A percentile compares a stretch with the other conserved stretches of the same genome.
phyloP scores from a whole-genome alignment of 2,329 filamentous ascomycete genomes.

The Cercospora sojina region DNA sequence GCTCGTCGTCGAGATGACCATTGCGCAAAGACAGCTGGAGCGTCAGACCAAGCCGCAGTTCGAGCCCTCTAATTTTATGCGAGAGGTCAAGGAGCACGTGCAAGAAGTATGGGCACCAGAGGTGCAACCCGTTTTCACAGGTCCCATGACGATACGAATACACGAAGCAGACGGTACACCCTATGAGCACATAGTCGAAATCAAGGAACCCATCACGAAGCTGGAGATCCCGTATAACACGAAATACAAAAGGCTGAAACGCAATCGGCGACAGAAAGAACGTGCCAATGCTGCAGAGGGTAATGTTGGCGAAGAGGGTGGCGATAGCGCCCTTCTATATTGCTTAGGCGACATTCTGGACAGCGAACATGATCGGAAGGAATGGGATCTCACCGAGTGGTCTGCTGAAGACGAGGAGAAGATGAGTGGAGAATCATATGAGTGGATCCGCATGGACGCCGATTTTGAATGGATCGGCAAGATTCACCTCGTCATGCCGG shows the following conservation, averaged over 20 bases:
- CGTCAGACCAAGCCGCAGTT: conserved; percentile 59
- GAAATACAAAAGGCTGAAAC: conserved; percentile 95
- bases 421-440: conserved; percentile 95
- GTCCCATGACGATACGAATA: conserved; percentile 95
- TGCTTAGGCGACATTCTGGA: conserved; percentile 90
- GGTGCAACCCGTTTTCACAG: conserved; percentile 70
- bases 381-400: conserved; percentile 89
- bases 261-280: conserved; percentile 79
- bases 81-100: conserved; percentile 79
- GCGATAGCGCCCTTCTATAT: conserved; percentile 81
- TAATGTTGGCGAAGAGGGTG: conserved; percentile 53
- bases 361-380: conserved; percentile 72
- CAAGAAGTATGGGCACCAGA: conserved; percentile 65
- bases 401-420: conserved; percentile 79
- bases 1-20: conserved; percentile 86
- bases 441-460: conserved; percentile 97
- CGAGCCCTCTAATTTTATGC: conserved; percentile 73
- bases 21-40: conserved; percentile 70
- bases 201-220: conserved; percentile 79
- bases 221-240: conserved; percentile 98
- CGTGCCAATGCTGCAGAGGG: conserved; percentile 62
- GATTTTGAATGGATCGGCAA: conserved; percentile 98
- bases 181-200: conserved; percentile 96
- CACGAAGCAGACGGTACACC: conserved; percentile 97
- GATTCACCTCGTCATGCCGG: conserved; percentile 77